These are phyloP conservation scores for Solanum hybrid DNA, from an alignment of 305 asterid species.

Conservation along the genomic window DNA sequence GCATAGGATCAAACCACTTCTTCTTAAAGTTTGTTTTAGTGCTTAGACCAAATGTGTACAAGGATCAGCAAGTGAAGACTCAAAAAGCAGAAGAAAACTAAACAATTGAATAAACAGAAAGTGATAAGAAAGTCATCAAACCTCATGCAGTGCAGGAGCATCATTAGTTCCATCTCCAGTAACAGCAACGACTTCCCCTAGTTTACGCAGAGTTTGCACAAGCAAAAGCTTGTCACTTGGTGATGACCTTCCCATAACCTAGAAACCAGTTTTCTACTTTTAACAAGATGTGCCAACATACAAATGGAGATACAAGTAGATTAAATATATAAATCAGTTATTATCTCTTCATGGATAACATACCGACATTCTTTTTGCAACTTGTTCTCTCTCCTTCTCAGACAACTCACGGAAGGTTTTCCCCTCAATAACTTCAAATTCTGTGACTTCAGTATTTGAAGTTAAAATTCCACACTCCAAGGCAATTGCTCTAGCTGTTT, in stretches of 20 bases:
- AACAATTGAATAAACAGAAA: neutral
- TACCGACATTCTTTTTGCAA: conserved; percentile 60
- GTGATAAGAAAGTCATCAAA: conserved; percentile 15
- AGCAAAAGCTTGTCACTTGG: conserved; percentile 94
- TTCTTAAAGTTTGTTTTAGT: neutral
- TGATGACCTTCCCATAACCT: conserved; percentile 98
- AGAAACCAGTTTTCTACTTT: conserved; percentile 13
- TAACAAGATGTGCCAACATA: neutral
- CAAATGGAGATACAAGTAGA: neutral
- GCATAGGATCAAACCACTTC: neutral
- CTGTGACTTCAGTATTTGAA: conserved; percentile 51
- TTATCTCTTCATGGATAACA: conserved; percentile 15
- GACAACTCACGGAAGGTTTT: conserved; percentile 74
- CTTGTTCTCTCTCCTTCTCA: conserved; percentile 64
- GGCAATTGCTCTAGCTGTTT: conserved; percentile 96
- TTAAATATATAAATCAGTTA: neutral
- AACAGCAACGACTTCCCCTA: conserved; percentile 93
- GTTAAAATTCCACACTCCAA: conserved; percentile 86
- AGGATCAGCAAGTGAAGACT: neutral
- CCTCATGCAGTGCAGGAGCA: conserved; percentile 99
- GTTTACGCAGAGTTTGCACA: conserved; percentile 81
- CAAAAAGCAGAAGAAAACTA: neutral
- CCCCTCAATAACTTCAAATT: conserved; percentile 79
- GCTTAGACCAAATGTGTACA: neutral
- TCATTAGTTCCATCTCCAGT: conserved; percentile 99